phyloP scores from a whole-genome alignment of 2,329 filamentous ascomycete species.

The Ophiostoma populinum region DNA sequence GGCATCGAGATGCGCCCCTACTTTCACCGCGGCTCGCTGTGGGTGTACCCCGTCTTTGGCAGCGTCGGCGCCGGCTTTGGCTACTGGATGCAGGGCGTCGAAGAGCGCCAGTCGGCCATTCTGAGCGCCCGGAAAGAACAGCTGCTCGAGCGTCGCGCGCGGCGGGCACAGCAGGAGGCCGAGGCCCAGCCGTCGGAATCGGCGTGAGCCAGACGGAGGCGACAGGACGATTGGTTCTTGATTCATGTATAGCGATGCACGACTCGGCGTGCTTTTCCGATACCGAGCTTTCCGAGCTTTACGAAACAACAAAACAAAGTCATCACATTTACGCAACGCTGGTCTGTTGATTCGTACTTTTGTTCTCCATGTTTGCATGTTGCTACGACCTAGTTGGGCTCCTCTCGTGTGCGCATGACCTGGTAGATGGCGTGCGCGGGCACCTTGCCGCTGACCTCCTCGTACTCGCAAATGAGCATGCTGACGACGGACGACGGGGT shows the following conservation, averaged over 20 bases:
- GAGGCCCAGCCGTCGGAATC: constrained; percentile 12
- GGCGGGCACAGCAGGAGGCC: constrained; percentile 52
- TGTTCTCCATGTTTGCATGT: too few relatives aligned
- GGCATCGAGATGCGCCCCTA: constrained; percentile 97
- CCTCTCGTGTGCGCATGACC: constrained; percentile 38
- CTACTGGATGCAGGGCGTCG: constrained; percentile 89
- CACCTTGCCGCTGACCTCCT: constrained; percentile 78
- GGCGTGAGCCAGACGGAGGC: background rate
- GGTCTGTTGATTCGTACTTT: too few relatives aligned
- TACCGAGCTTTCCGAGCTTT: too few relatives aligned
- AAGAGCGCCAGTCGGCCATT: constrained; percentile 61
- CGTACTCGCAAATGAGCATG: constrained; percentile 80
- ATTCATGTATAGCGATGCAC: too few relatives aligned
- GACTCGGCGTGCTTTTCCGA: too few relatives aligned
- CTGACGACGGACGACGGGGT: constrained; percentile 76
- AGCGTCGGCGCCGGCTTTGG: constrained; percentile 79
- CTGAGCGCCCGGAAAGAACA: constrained; percentile 62
- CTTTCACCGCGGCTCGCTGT: constrained; percentile 68
- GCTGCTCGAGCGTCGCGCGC: constrained; percentile 76
- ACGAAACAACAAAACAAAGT: too few relatives aligned
- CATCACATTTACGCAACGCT: too few relatives aligned
- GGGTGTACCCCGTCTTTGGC: constrained; percentile 84
- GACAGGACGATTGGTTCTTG: too few relatives aligned
- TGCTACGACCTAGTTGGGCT: constrained; percentile 13
- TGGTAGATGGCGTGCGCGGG: constrained; percentile 70